These are phyloP conservation scores for Exserohilum rostratum DNA, from an alignment of 2,329 filamentous ascomycete genomes.

Conservation along the genomic window DNA sequence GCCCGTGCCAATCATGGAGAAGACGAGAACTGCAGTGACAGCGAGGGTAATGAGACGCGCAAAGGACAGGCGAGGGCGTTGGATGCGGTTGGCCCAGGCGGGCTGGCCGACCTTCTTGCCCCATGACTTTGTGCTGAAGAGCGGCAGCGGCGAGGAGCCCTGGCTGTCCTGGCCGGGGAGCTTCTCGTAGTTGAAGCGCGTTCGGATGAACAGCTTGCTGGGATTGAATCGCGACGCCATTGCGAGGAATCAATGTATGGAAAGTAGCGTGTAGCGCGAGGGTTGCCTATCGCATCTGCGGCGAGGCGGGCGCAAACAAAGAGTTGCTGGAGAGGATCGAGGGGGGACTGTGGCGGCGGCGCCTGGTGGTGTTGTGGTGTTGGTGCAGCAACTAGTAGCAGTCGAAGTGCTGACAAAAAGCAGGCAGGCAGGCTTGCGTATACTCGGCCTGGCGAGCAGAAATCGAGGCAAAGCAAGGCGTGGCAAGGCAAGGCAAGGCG, in stretches of 20 bases:
- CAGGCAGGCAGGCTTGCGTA: constrained; percentile 5
- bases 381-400: neutral
- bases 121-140: constrained; percentile 48
- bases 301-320: constrained; percentile 19
- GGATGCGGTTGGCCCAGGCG: constrained; percentile 48
- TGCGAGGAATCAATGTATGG: constrained; percentile 19
- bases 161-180: constrained; percentile 52
- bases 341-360: neutral
- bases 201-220: constrained; percentile 52
- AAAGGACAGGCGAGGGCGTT: constrained; percentile 51
- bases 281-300: constrained; percentile 42
- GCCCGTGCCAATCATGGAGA: constrained; percentile 51
- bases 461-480: constrained; percentile 8
- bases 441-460: constrained; percentile 21
- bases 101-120: constrained; percentile 41
- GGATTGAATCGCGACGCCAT: constrained; percentile 53
- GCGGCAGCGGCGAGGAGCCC: constrained; percentile 47
- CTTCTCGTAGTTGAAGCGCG: constrained; percentile 55
- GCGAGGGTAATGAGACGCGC: constrained; percentile 51
- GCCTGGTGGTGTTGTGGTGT: neutral
- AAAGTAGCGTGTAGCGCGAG: constrained; percentile 22
- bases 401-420: neutral
- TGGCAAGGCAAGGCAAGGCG: neutral
- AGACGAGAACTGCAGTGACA: constrained; percentile 49
- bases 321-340: neutral